phyloP scores from a whole-genome alignment of 345 rosid genomes.

The Gossypium herbaceum region DNA sequence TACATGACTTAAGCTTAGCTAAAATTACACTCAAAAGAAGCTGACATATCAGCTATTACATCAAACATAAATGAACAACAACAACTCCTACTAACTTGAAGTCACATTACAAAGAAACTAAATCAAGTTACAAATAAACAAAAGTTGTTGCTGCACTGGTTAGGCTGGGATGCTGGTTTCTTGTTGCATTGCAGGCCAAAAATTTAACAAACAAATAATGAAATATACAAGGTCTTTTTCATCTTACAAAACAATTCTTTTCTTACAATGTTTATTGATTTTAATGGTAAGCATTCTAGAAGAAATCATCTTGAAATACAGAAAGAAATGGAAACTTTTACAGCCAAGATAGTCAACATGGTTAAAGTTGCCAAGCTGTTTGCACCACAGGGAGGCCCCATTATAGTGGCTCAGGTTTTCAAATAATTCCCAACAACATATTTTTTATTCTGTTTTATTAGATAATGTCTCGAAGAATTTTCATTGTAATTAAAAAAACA shows the following conservation, averaged over 20 bases:
- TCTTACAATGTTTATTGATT: not conserved
- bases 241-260: not conserved
- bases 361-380: slow-evolving; percentile 3
- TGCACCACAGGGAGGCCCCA: slow-evolving; percentile 18
- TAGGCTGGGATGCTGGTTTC: too few relatives aligned
- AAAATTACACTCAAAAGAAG: too few relatives aligned
- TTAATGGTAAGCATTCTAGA: not conserved
- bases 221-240: slow-evolving; percentile 41
- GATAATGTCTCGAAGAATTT: not conserved
- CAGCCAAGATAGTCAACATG: slow-evolving; percentile 2
- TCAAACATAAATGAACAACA: too few relatives aligned
- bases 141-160: too few relatives aligned
- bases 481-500: not conserved
- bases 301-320: slow-evolving; percentile 2
- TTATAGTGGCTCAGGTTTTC: slow-evolving; percentile 11
- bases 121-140: too few relatives aligned
- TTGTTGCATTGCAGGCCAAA: too few relatives aligned
- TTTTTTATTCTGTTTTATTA: not conserved
- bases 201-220: slow-evolving; percentile 15
- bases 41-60: too few relatives aligned
- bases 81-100: too few relatives aligned
- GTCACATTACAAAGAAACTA: too few relatives aligned
- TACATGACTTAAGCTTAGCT: too few relatives aligned
- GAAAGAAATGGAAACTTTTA: slow-evolving; percentile 19
- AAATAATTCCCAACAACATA: not conserved